phyloP scores from a whole-genome alignment of 495 filamentous ascomycete species.

The Stereocaulon alpinum region DNA sequence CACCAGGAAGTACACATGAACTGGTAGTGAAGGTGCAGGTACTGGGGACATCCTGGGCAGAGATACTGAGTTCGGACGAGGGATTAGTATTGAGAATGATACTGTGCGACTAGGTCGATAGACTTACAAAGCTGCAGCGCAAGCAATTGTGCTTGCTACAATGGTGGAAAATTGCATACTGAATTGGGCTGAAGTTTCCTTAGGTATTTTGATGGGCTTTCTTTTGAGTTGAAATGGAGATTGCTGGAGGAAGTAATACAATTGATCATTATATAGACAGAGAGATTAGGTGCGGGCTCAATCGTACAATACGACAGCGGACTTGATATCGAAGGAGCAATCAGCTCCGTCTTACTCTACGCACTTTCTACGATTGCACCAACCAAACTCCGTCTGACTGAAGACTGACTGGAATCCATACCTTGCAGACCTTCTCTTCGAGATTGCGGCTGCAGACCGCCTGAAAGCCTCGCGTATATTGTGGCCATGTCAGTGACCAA shows the following conservation, averaged over 20 bases:
- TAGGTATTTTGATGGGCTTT: too few species aligned
- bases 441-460: too few species aligned
- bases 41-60: background rate
- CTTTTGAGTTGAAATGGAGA: background rate
- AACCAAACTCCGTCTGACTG: background rate
- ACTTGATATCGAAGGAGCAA: background rate
- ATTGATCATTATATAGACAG: background rate
- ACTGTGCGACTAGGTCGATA: background rate
- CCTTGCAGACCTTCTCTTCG: too few species aligned
- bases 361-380: too few species aligned
- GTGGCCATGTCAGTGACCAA: too few species aligned
- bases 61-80: background rate
- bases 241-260: background rate
- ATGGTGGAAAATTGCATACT: constrained; percentile 1
- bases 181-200: background rate
- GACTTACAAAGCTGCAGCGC: constrained; percentile 1
- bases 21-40: constrained; percentile 8
- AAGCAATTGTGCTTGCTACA: background rate
- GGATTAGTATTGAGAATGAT: background rate
- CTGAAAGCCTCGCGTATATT: too few species aligned
- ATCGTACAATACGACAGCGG: too few species aligned
- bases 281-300: background rate
- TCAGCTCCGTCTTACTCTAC: background rate
- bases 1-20: background rate
- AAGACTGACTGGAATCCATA: too few species aligned